Percentiles rank a stretch among this genome's conserved stretches.
phyloP scores from a whole-genome alignment of 176 grass and related monocot species.

The Saccharum spontaneum region DNA sequence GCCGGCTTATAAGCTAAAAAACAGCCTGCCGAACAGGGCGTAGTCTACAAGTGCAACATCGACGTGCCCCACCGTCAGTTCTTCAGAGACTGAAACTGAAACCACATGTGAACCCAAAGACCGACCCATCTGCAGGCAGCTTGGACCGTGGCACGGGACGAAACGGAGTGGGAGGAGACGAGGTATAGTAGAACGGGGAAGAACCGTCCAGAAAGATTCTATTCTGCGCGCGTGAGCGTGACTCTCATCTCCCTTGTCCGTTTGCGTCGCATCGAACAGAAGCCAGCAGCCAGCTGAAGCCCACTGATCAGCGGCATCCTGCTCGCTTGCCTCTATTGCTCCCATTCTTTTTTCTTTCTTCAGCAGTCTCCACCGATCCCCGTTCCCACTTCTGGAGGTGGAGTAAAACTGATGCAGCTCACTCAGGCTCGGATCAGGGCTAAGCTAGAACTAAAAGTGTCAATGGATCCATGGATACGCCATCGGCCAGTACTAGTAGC shows the following conservation, averaged over 20 bases:
- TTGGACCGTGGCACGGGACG: no score
- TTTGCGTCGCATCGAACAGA: neutral
- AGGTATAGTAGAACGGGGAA: no score
- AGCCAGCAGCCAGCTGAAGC: neutral
- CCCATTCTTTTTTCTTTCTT: no score
- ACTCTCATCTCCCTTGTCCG: neutral
- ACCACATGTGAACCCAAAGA: no score
- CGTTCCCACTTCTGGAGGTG: neutral
- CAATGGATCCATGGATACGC: neutral
- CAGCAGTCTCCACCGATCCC: neutral
- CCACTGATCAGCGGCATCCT: neutral
- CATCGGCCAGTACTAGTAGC: neutral
- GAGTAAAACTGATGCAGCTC: neutral
- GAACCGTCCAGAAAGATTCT: neutral
- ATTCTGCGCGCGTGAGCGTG: neutral
- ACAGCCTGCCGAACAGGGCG: no score
- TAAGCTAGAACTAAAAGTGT: neutral
- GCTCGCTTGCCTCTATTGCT: neutral
- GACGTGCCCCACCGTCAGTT: no score
- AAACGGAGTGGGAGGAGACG: no score
- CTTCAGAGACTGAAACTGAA: no score
- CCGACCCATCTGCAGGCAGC: no score
- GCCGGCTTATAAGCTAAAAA: no score
- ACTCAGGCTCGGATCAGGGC: neutral
- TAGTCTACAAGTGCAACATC: no score